These are phyloP conservation scores for Candida gorgasii DNA, from an alignment of 805 yeast genomes.

Conservation along the genomic window DNA sequence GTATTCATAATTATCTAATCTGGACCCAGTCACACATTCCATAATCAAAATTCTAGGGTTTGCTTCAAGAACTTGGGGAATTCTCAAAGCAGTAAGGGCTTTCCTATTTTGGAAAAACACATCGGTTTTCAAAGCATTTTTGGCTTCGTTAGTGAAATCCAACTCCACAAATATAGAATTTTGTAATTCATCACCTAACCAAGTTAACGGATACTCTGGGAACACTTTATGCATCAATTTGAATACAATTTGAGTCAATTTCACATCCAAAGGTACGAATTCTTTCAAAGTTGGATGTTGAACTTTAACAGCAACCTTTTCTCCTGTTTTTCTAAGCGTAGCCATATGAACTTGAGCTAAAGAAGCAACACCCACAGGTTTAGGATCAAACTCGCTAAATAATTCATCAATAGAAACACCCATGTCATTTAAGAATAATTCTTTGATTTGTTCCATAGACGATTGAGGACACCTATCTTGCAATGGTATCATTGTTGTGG, in stretches of 20 bases:
- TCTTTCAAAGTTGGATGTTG: slow-evolving; percentile 88
- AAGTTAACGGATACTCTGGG: slow-evolving; percentile 89
- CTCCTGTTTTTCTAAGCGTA: slow-evolving; percentile 53
- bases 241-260: slow-evolving; percentile 76
- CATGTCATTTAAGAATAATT: slow-evolving; percentile 68
- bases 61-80: slow-evolving; percentile 73
- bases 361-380: slow-evolving; percentile 93
- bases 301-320: slow-evolving; percentile 87
- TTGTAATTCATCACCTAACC: slow-evolving; percentile 95
- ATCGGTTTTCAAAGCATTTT: slow-evolving; percentile 71
- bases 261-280: slow-evolving; percentile 88
- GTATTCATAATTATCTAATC: slow-evolving; percentile 75
- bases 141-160: slow-evolving; percentile 84
- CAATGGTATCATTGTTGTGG: slow-evolving; percentile 86
- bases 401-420: slow-evolving; percentile 59
- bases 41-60: slow-evolving; percentile 73
- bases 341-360: slow-evolving; percentile 95
- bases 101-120: slow-evolving; percentile 60
- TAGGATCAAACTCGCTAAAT: slow-evolving; percentile 64
- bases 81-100: slow-evolving; percentile 68
- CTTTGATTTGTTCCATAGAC: slow-evolving; percentile 63
- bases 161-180: slow-evolving; percentile 86
- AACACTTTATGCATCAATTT: slow-evolving; percentile 71
- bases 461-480: slow-evolving; percentile 90
- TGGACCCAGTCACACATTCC: slow-evolving; percentile 82